These are phyloP conservation scores for Cardiospermum halicacabum DNA, from an alignment of 345 rosid species.

Conservation along the genomic window DNA sequence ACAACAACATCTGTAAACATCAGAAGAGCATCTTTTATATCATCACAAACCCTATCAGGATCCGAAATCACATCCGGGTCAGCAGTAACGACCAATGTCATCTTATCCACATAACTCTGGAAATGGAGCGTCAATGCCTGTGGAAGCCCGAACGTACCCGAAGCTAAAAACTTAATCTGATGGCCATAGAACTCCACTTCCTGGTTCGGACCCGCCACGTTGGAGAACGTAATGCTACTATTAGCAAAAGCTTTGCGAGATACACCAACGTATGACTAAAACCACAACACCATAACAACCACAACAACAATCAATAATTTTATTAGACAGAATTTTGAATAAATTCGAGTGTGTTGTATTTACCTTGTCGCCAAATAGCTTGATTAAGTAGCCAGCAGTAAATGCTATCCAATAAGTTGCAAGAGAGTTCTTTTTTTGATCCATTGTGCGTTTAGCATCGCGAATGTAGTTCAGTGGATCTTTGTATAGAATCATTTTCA, in stretches of 20 bases:
- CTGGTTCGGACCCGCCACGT: slow-evolving; percentile 50
- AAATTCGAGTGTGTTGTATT: too few relatives aligned
- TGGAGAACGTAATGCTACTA: slow-evolving; percentile 55
- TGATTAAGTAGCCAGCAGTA: slow-evolving; percentile 27
- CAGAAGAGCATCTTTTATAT: slow-evolving; percentile 51
- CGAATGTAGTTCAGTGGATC: slow-evolving; percentile 49
- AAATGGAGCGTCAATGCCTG: slow-evolving; percentile 71
- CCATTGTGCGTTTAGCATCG: slow-evolving; percentile 38
- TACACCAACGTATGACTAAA: too few relatives aligned
- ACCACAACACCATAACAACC: too few relatives aligned
- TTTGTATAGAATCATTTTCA: slow-evolving; percentile 27
- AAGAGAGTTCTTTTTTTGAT: slow-evolving; percentile 45
- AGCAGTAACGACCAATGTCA: slow-evolving; percentile 55
- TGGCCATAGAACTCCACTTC: slow-evolving; percentile 62
- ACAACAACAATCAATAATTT: too few relatives aligned
- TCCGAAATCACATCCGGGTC: slow-evolving; percentile 67
- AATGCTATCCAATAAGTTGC: slow-evolving; percentile 41
- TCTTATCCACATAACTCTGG: slow-evolving; percentile 66
- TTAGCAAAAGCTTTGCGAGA: slow-evolving; percentile 29
- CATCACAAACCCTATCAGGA: slow-evolving; percentile 55
- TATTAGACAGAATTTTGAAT: too few relatives aligned
- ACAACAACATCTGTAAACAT: slow-evolving; percentile 35
- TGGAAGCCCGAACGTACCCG: slow-evolving; percentile 59
- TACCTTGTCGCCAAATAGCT: slow-evolving; percentile 21
- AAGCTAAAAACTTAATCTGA: slow-evolving; percentile 54